Evolutionary conservation across 768 basidiomycete species (phyloP).

Genomic region (Agrocybe chaxingu): DNA sequence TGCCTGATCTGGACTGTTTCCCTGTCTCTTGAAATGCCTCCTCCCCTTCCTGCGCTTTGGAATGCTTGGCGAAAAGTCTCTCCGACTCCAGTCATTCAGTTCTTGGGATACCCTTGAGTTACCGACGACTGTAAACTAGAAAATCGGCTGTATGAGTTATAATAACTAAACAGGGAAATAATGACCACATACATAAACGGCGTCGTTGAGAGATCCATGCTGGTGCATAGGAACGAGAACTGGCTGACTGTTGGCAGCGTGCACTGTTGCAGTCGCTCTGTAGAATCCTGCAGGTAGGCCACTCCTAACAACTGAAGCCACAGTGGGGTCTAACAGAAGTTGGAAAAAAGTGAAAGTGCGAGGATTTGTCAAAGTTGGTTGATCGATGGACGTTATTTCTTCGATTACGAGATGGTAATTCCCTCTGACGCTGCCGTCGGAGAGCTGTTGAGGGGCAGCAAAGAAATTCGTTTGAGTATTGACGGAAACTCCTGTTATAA

Average conservation of each 20-base stretch:
- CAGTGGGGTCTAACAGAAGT: neutral
- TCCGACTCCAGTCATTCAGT: no score
- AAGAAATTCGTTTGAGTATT: constrained; percentile 39
- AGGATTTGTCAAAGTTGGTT: neutral
- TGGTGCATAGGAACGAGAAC: neutral
- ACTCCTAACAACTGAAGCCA: neutral
- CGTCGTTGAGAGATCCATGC: neutral
- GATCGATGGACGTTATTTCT: neutral
- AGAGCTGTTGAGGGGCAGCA: constrained; percentile 42
- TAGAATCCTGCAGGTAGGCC: neutral
- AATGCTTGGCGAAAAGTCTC: no score
- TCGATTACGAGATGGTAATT: constrained; percentile 30
- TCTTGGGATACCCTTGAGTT: no score
- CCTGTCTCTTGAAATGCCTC: no score
- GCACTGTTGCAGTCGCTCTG: neutral
- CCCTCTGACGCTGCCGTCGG: constrained; percentile 40
- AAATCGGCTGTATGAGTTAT: no score
- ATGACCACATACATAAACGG: neutral
- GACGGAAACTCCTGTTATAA: constrained; percentile 41
- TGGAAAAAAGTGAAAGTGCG: neutral
- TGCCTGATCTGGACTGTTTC: no score
- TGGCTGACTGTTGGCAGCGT: neutral
- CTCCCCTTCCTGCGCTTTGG: no score
- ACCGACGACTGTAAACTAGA: no score
- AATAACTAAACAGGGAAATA: no score